Evolutionary conservation across 306 rosid genomes (phyloP).

Genomic region (Begonia loranthoides): DNA sequence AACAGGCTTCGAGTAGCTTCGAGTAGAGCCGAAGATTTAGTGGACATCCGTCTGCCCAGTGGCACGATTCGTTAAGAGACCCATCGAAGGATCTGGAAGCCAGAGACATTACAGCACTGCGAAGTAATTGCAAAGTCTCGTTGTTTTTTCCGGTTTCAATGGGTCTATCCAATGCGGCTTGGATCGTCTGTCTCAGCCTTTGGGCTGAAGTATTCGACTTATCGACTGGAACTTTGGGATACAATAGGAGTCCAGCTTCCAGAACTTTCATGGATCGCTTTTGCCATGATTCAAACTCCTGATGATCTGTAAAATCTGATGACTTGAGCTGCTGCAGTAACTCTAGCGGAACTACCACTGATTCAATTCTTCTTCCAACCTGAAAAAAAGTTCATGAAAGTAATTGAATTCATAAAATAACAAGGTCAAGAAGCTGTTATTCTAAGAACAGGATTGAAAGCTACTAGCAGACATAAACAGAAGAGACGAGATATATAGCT

Average conservation of each 20-base stretch:
- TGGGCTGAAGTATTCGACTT: constrained; percentile 60
- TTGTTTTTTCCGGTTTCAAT: constrained; percentile 81
- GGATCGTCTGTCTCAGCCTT: constrained; percentile 63
- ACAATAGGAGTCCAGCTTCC: constrained; percentile 82
- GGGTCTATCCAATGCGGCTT: constrained; percentile 65
- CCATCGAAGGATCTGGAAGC: constrained; percentile 80
- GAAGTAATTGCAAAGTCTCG: constrained; percentile 91
- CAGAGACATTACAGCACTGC: constrained; percentile 74
- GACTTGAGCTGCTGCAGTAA: constrained; percentile 88
- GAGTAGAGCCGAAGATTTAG: constrained; percentile 80
- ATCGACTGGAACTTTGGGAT: constrained; percentile 65
- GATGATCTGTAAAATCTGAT: constrained; percentile 74
- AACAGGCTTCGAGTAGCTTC: constrained; percentile 75
- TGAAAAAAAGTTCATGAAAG: constrained; percentile 20
- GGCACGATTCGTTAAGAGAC: constrained; percentile 60
- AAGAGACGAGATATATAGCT: no score
- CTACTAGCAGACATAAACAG: no score
- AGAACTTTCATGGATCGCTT: constrained; percentile 74
- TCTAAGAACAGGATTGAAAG: no score
- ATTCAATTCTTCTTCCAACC: constrained; percentile 94
- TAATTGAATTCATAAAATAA: no score
- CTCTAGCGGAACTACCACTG: constrained; percentile 91
- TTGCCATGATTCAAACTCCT: constrained; percentile 76
- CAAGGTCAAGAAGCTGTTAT: no score
- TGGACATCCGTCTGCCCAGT: constrained; percentile 98